Evolutionary conservation across 306 rosid genomes (phyloP), one percentile per base, ranked within the genome.

Genomic region (Prunus dulcis): DNA sequence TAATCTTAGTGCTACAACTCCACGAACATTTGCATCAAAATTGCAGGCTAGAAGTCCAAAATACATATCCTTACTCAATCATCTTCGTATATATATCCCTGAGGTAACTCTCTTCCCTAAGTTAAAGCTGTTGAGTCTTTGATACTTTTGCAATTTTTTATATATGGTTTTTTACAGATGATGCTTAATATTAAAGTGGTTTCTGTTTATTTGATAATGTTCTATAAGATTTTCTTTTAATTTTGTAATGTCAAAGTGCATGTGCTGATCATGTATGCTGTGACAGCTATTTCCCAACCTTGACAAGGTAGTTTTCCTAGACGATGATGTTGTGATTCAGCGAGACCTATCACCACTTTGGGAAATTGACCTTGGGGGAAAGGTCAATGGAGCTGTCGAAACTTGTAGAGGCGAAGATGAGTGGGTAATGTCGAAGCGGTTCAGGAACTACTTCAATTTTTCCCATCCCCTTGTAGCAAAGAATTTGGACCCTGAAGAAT

Each of bases 21-120:
- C 96, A 14, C 88, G 72, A 18, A 86, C 87, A 47, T 93, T 92
- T 75, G 97, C 97, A 72, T 87, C 99, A 47, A 89, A 76, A 78
- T 82, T 96, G 91, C 97, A 91, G 83, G 89, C 99, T 68, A 88
- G 99, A 88, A 96, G 99, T 85, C 97, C 99, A 28, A 96, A 96
- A 84, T 96, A 96, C 81, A 96, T 96, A 89, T 92, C 99, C 80
- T 79, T 96, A 57, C 97, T 96, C 84, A 96, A 96, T 77, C 99
- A 96, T 81, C 87, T 96, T 53, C 99, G 99, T 79, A 96, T 96
- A 76, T 96, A 93, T 82, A 69, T 96, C 77, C 99, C 99, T 1
- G 99, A 93, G 99, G 99, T 91, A 83, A 84, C 74, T 83, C 57
- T 83, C 57, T 71, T 30, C 67, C 34, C 57, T 28, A 53, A 12